Conservation (phyloP, 306 rosid species). For the Canavalia gladiata region DNA sequence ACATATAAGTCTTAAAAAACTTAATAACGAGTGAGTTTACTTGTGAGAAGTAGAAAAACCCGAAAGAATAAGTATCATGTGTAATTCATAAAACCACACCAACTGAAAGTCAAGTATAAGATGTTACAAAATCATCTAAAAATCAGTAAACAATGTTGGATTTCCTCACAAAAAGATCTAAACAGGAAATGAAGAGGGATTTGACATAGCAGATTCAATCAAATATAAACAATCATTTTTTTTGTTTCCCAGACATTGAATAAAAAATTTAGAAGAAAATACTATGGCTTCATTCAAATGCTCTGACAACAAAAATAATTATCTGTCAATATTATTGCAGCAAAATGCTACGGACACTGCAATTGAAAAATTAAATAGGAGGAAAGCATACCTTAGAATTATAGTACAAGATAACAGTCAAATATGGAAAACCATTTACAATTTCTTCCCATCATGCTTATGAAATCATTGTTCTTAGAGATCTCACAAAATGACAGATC, state of each 20-base stretch:
- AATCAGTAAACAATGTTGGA: conserved; percentile 23
- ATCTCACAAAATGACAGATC: conserved; percentile 62
- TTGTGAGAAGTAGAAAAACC: background rate
- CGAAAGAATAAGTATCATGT: background rate
- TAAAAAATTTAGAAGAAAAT: background rate
- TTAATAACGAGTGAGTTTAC: background rate
- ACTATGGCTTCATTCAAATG: too few relatives aligned
- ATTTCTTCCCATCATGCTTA: conserved; percentile 42
- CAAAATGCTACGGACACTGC: too few relatives aligned
- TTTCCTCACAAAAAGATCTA: conserved; percentile 32
- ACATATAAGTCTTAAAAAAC: conserved; percentile 8
- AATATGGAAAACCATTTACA: too few relatives aligned
- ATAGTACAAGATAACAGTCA: conserved; percentile 26
- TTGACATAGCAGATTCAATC: conserved; percentile 16
- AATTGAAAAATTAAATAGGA: background rate
- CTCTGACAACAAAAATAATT: too few relatives aligned
- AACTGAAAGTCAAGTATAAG: conserved; percentile 17
- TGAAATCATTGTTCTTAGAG: conserved; percentile 89
- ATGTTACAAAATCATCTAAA: conserved; percentile 8
- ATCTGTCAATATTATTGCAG: too few relatives aligned
- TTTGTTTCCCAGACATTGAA: background rate
- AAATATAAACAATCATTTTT: conserved; percentile 7
- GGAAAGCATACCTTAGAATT: conserved; percentile 8
- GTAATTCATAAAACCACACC: background rate
- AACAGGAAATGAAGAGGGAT: conserved; percentile 28